Conservation (phyloP, 1,284 basidiomycete species). For the Trametes hirsuta region DNA sequence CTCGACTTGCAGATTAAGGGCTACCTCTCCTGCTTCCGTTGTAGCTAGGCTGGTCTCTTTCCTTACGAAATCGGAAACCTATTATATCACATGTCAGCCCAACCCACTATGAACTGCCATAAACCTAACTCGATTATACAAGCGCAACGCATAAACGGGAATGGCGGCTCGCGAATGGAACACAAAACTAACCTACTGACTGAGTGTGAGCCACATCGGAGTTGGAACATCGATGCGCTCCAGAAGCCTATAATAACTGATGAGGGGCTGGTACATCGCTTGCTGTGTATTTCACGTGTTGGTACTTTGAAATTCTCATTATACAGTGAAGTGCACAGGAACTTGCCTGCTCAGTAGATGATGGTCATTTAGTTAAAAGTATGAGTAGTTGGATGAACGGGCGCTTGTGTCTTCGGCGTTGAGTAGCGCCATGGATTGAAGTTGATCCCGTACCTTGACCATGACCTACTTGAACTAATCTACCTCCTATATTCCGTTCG, state of each 20-base stretch:
- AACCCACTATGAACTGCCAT: neutral
- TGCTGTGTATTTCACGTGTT: no score
- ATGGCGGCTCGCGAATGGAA: constrained; percentile 25
- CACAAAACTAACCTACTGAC: neutral
- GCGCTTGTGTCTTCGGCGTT: neutral
- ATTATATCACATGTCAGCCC: constrained; percentile 26
- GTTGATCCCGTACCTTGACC: neutral
- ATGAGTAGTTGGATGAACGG: neutral
- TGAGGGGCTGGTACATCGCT: no score
- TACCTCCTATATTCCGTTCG: neutral
- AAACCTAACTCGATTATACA: neutral
- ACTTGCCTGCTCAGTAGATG: neutral
- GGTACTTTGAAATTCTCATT: no score
- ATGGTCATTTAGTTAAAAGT: neutral
- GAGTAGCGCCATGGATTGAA: neutral
- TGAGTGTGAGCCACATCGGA: no score
- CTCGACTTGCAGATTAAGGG: constrained; percentile 2
- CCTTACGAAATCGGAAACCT: constrained; percentile 27
- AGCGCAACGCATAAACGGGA: constrained; percentile 29
- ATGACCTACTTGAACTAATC: neutral
- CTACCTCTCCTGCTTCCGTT: constrained; percentile 14
- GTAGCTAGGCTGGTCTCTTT: constrained; percentile 30
- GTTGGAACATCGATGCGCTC: no score
- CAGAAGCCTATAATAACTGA: no score
- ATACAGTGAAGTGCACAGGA: no score